Percentiles rank a stretch among this genome's conserved stretches.
These are phyloP conservation scores for Parietaria judaica DNA, from an alignment of 306 rosid genomes.

Conservation along the genomic window DNA sequence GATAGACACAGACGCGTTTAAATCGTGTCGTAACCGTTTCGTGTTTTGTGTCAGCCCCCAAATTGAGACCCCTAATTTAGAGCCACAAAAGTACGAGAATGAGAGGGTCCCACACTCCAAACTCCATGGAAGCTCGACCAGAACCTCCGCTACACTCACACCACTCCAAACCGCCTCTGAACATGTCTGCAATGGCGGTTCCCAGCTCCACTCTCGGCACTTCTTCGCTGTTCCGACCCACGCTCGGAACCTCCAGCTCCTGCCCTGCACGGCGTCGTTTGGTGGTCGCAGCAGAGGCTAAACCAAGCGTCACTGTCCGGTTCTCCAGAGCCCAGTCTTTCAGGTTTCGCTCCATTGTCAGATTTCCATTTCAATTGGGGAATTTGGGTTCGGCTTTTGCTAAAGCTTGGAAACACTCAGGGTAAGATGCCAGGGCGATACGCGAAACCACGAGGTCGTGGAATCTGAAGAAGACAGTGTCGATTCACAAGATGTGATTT, in stretches of 20 bases:
- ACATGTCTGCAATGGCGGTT: neutral
- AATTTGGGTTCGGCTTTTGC: no score
- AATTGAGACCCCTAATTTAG: no score
- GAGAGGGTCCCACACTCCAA: no score
- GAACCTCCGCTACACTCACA: no score
- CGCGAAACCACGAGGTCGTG: constrained; percentile 23
- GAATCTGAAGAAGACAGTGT: constrained; percentile 21
- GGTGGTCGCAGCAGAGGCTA: constrained; percentile 9
- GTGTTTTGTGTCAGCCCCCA: no score
- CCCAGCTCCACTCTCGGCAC: neutral
- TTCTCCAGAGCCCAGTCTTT: constrained; percentile 22
- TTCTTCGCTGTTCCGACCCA: constrained; percentile 5
- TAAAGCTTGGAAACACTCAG: constrained; percentile 10
- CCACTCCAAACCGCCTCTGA: neutral
- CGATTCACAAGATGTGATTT: constrained; percentile 18
- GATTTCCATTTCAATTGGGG: no score
- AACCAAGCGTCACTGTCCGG: constrained; percentile 6
- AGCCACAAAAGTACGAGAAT: no score
- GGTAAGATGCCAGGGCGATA: constrained; percentile 34
- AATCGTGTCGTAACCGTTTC: no score
- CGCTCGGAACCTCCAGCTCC: constrained; percentile 12
- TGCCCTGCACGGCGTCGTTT: constrained; percentile 14
- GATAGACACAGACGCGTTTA: no score
- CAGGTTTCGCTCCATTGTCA: constrained; percentile 9
- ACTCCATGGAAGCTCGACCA: no score